phyloP scores from a whole-genome alignment of 2,329 filamentous ascomycete species.

The Talaromyces rugulosus region DNA sequence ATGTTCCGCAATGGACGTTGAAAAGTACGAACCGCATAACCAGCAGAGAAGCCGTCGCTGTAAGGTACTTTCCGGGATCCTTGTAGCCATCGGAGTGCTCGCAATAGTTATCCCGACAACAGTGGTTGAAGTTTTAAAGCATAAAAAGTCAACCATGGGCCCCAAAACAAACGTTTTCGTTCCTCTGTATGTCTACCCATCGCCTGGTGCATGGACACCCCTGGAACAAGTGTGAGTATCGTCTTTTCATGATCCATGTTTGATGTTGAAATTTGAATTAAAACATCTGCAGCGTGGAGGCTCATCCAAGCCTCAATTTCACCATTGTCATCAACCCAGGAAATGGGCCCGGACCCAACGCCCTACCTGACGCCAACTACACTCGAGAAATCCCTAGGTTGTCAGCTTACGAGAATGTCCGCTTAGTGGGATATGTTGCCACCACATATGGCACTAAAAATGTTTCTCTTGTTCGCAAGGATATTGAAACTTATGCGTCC shows the following conservation, averaged over 20 bases:
- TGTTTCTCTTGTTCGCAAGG: conserved; percentile 37
- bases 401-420: conserved; percentile 43
- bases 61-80: conserved; percentile 23
- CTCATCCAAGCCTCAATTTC: conserved; percentile 43
- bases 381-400: conserved; percentile 39
- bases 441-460: conserved; percentile 44
- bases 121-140: conserved; percentile 28
- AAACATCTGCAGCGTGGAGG: conserved; percentile 28
- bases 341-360: conserved; percentile 42
- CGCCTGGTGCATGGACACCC: conserved; percentile 44
- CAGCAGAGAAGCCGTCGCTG: conserved; percentile 27
- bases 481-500: conserved; percentile 43
- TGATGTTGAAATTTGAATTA: neutral
- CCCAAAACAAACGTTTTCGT: conserved; percentile 42
- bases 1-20: conserved; percentile 18
- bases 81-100: conserved; percentile 27
- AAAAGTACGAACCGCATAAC: conserved; percentile 29
- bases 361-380: conserved; percentile 43
- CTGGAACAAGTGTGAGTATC: conserved; percentile 41
- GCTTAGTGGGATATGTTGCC: conserved; percentile 48
- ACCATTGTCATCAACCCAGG: conserved; percentile 49
- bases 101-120: conserved; percentile 29
- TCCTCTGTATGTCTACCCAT: conserved; percentile 48
- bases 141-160: conserved; percentile 28
- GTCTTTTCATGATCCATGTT: conserved; percentile 12